Evolutionary conservation across 768 basidiomycete species (phyloP).

Genomic region (Termitomyces sp.): DNA sequence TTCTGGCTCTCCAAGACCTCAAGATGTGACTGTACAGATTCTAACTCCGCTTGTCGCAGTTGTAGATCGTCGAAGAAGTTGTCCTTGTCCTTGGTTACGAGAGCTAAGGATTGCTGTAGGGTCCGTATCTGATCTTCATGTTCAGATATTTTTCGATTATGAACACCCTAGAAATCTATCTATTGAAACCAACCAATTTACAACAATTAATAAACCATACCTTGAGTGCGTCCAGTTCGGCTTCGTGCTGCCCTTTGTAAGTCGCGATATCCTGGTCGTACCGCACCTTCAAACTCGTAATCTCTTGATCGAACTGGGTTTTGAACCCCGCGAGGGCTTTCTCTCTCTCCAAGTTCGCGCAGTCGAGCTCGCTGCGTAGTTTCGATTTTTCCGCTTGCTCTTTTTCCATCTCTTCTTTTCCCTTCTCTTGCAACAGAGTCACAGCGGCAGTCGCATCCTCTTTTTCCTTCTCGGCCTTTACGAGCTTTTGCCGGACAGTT

Average conservation of each 20-base stretch:
- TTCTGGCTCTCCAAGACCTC: constrained; percentile 75
- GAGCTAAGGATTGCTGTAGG: constrained; percentile 68
- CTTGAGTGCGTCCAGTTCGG: constrained; percentile 71
- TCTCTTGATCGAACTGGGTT: constrained; percentile 70
- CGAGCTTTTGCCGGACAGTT: constrained; percentile 94
- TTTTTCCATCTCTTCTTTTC: constrained; percentile 47
- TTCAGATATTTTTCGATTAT: constrained; percentile 59
- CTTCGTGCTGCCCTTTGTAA: constrained; percentile 67
- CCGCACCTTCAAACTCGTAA: constrained; percentile 52
- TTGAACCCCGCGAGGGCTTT: constrained; percentile 54
- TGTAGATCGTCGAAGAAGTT: constrained; percentile 83
- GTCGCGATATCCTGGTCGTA: constrained; percentile 70
- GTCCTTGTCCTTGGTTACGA: constrained; percentile 70
- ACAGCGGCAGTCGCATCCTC: constrained; percentile 71
- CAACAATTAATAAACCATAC: constrained; percentile 31
- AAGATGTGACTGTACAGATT: constrained; percentile 72
- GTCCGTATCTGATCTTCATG: constrained; percentile 60
- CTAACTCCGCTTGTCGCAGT: constrained; percentile 83
- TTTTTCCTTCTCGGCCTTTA: constrained; percentile 91
- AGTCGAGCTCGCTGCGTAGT: constrained; percentile 62
- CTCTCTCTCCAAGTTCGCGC: constrained; percentile 57
- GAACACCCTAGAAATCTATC: constrained; percentile 44
- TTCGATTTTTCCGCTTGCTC: constrained; percentile 48
- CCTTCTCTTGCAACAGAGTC: constrained; percentile 45
- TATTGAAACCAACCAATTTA: constrained; percentile 1